Evolutionary conservation across 257 asterid species (phyloP), one percentile per base, ranked within the genome.

Genomic region (Parsonsia alboflavescens): DNA sequence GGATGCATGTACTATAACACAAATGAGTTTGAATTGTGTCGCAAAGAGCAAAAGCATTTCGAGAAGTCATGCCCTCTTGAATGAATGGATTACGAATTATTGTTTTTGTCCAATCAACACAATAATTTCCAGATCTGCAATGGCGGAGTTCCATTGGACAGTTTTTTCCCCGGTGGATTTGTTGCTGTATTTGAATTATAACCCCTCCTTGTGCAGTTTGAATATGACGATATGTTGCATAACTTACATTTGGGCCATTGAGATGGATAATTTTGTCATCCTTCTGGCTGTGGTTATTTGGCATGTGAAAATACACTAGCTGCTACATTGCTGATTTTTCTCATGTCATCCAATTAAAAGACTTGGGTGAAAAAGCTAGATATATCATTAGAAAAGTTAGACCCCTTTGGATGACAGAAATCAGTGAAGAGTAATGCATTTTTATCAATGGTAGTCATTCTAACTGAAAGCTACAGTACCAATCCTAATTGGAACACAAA

Each of bases 1-100:
- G 97, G 99, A 65, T 92, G 99, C 82, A 87, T 95, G 99, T 89
- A 89, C 85, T 92, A 92, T 89, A 82, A 86, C 87, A 92, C 98
- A 0, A 92, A 95, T 26, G 98, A 95, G 80, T 95, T 92, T 78
- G 99, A 95, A 45, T 65, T 90, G 49, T 95, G 99, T 74, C 96
- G 98, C 78, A 86, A 89, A 83, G 98, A 95, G 87, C 99, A 95
- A 80, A 68, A 86, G 68, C 93, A 85, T 33, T 95, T 95, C 17
- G 98, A 92, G 87, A 89, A 90, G 81, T 89, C 93, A 67, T 95
- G 96, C 82, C 91, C 98, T 24, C 78, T 83, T 64, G 41, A 68
- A 36, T 76, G 72, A 80, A 33, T 57, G 44, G 16, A 4, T 39
- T 24, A 17, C 10, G 44, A 68, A 48, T 36, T 39, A 41, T 42